Evolutionary conservation across 495 filamentous ascomycete genomes (phyloP), one percentile per base, ranked within the genome.

Genomic region (Aeminium ludgeri): DNA sequence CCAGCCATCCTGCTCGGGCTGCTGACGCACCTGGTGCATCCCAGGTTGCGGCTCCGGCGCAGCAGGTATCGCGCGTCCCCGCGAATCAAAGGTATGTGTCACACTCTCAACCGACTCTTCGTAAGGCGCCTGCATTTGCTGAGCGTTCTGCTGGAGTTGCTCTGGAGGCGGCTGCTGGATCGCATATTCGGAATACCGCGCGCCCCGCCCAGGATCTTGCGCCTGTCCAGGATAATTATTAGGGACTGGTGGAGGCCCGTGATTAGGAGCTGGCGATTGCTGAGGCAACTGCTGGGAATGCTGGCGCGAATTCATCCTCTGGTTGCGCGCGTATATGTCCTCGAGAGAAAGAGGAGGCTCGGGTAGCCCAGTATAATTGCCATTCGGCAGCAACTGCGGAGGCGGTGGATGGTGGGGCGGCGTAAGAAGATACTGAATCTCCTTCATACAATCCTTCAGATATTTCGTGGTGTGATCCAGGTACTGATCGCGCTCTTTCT

Each of bases 1-100:
- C 89, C 89, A 97, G 10, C 69, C 79, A 58, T 92, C 86, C 4
- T 68, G 55, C 45, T 89, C 44, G 5, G 48, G 35, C 6, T 36
- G 34, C 18, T 53, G 51, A 11, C 44, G 38, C 20, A 30, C 27
- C 25, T 38, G 40, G 12, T 29, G 31, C 6, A 33, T 6, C 11
- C 20, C 18, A 11, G 36, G 25, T 19, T 57, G 49, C n/a, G 68
- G 65, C 18, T 73, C 41, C 51, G 66, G 54, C 56, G 66, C 52
- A 51, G 60, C 41, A 1, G 54, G 50, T 20, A 69, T 64, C 30
- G 63, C 63, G 27, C 65, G 58, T 8, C 71, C 71, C 46, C 68
- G 67, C n/a, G 52, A 46, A 52, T 80, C 73, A 46, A 62, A 73
- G 34, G 59, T 59, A 47, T 80, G 72, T 30, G 70, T 70, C 2